Percentiles rank a stretch among this genome's conserved stretches.
These are phyloP conservation scores for Potentilla sterilis DNA, from an alignment of 306 rosid species.

Conservation along the genomic window DNA sequence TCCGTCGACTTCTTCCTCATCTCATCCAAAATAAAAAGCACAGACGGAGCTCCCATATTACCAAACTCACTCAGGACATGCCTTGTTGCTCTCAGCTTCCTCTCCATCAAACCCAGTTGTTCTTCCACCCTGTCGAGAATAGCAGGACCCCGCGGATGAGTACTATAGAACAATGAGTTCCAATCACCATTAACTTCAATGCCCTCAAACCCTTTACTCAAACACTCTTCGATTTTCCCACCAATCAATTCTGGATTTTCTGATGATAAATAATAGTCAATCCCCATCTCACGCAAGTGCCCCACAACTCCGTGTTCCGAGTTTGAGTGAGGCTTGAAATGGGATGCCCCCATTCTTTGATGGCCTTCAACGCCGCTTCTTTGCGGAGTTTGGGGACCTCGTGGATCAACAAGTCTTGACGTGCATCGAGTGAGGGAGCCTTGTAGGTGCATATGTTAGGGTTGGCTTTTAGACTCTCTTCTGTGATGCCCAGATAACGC, in stretches of 20 bases:
- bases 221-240: conserved; percentile 18
- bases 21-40: conserved; percentile 30
- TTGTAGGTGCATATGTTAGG: conserved; percentile 27
- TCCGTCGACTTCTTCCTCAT: conserved; percentile 31
- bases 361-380: conserved; percentile 40
- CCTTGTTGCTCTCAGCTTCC: conserved; percentile 34
- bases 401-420: conserved; percentile 32
- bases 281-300: conserved; percentile 40
- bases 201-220: conserved; percentile 11
- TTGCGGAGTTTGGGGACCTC: conserved; percentile 43
- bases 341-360: conserved; percentile 42
- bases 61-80: conserved; percentile 35
- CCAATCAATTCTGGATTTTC: conserved; percentile 25
- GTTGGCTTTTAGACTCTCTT: conserved; percentile 30
- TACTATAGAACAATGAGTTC: conserved; percentile 31
- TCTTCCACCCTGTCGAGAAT: conserved; percentile 31
- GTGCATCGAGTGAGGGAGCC: conserved; percentile 28
- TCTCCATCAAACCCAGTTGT: conserved; percentile 19
- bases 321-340: conserved; percentile 32
- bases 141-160: conserved; percentile 36
- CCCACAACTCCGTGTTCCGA: conserved; percentile 35
- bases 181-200: conserved; percentile 29
- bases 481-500: conserved; percentile 26
- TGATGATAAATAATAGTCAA: conserved; percentile 14
- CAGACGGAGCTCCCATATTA: conserved; percentile 37